Evolutionary conservation across 2,329 filamentous ascomycete species (phyloP).

Genomic region (Aplosporella prunicola): DNA sequence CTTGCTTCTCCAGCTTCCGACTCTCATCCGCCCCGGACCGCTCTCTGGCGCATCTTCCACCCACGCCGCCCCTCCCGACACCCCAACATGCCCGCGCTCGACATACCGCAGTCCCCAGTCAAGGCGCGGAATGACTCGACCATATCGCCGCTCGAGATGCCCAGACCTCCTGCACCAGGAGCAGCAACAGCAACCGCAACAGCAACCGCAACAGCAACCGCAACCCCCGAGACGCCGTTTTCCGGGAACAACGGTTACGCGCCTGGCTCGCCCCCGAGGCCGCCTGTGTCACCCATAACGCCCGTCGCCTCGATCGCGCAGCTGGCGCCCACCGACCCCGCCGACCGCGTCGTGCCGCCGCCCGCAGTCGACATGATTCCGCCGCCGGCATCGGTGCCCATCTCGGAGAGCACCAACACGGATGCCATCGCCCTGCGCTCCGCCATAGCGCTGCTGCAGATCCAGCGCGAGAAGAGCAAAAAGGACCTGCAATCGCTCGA

Average conservation of each 20-base stretch:
- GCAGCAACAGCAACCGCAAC: not conserved
- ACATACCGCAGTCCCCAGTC: conserved; percentile 17
- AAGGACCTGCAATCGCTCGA: conserved; percentile 65
- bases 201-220: not conserved
- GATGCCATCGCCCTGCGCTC: conserved; percentile 81
- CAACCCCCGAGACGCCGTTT: conserved; percentile 6
- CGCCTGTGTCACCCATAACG: conserved; percentile 33
- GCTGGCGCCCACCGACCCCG: conserved; percentile 22
- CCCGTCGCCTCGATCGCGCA: conserved; percentile 26
- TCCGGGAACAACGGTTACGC: conserved; percentile 3
- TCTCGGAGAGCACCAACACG: conserved; percentile 52
- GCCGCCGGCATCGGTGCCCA: conserved; percentile 35
- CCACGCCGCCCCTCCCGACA: no score
- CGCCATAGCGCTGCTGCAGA: conserved; percentile 75
- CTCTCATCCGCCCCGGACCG: no score
- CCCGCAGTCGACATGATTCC: conserved; percentile 27
- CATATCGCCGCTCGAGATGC: conserved; percentile 10
- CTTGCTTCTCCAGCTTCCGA: no score
- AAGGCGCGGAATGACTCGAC: conserved; percentile 13
- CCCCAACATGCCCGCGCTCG: conserved; percentile 27
- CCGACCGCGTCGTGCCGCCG: conserved; percentile 15
- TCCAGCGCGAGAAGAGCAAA: conserved; percentile 70
- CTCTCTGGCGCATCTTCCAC: no score
- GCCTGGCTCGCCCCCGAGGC: conserved; percentile 13
- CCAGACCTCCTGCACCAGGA: not conserved